phyloP scores from a whole-genome alignment of 805 yeast genomes.

The Starmerella powellii region DNA sequence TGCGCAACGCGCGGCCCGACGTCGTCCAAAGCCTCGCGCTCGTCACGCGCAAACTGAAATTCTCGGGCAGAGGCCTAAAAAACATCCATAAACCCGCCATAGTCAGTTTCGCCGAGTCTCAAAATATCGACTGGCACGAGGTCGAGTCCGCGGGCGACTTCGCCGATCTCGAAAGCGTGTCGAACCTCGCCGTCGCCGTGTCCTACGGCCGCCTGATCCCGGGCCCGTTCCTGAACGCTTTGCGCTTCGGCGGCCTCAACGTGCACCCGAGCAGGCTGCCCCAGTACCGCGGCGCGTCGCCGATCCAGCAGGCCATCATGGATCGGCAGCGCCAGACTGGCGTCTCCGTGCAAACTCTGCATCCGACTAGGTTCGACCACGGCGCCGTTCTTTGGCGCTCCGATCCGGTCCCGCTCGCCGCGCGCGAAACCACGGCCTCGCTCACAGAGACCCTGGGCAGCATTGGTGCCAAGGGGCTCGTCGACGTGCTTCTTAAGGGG shows the following conservation, averaged over 20 bases:
- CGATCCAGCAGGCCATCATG: conserved; percentile 67
- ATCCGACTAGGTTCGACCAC: conserved; percentile 72
- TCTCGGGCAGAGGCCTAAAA: conserved; percentile 22
- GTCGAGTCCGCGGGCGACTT: conserved; percentile 17
- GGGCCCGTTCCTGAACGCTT: conserved; percentile 35
- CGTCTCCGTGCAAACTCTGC: conserved; percentile 78
- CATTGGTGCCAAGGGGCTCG: conserved; percentile 51
- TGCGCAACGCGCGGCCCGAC: conserved; percentile 7
- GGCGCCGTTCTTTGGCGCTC: conserved; percentile 62
- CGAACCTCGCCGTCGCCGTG: conserved; percentile 70
- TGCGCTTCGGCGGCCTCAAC: conserved; percentile 62
- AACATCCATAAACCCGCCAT: conserved; percentile 15
- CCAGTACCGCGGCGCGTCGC: conserved; percentile 71
- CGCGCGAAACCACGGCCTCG: conserved; percentile 35
- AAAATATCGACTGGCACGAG: conserved; percentile 14
- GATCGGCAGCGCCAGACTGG: conserved; percentile 57
- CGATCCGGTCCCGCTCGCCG: conserved; percentile 31
- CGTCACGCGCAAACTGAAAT: conserved; percentile 17
- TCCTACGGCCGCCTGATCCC: conserved; percentile 84
- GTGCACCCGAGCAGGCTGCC: conserved; percentile 91
- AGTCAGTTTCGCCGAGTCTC: conserved; percentile 16
- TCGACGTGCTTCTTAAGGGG: conserved; percentile 34
- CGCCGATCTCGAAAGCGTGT: neutral
- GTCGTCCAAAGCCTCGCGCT: conserved; percentile 7
- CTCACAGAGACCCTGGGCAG: conserved; percentile 44